Evolutionary conservation across 1,284 basidiomycete species (phyloP).

Genomic region (Sutorius eximius): DNA sequence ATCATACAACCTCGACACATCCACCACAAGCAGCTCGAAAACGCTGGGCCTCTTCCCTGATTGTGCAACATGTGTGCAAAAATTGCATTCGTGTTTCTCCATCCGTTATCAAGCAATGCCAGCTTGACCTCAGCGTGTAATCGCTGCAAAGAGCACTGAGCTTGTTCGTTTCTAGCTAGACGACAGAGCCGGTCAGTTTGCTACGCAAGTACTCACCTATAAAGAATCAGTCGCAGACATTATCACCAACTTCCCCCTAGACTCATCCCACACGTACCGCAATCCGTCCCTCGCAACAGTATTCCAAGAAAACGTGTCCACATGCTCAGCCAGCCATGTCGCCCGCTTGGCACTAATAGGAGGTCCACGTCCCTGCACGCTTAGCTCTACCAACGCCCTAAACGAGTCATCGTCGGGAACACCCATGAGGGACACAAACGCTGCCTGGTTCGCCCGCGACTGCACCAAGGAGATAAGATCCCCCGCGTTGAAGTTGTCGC

Average conservation of each 20-base stretch:
- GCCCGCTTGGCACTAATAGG: slow-evolving; percentile 7
- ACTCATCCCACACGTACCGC: slow-evolving; percentile 12
- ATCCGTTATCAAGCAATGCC: neutral
- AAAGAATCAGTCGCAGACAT: neutral
- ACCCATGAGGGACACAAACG: slow-evolving; percentile 1
- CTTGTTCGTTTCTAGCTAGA: neutral
- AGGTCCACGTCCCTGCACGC: slow-evolving; percentile 10
- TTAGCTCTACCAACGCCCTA: slow-evolving; percentile 3
- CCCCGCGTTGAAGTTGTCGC: slow-evolving; percentile 5
- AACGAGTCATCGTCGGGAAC: neutral
- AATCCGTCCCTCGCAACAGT: slow-evolving; percentile 12
- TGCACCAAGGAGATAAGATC: slow-evolving; percentile 8
- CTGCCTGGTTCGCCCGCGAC: slow-evolving; percentile 6
- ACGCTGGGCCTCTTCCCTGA: too few relatives aligned
- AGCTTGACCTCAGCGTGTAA: neutral
- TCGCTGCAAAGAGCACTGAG: neutral
- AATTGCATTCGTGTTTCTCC: too few relatives aligned
- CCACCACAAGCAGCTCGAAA: too few relatives aligned
- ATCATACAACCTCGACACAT: too few relatives aligned
- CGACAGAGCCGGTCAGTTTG: neutral
- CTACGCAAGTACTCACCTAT: neutral
- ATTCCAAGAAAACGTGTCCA: slow-evolving; percentile 13
- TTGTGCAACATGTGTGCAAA: too few relatives aligned
- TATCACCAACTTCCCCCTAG: neutral
- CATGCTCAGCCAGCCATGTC: slow-evolving; percentile 10